Base-by-base conservation (phyloP, 2,329 filamentous ascomycete genomes). In the Alternaria longipes region DNA sequence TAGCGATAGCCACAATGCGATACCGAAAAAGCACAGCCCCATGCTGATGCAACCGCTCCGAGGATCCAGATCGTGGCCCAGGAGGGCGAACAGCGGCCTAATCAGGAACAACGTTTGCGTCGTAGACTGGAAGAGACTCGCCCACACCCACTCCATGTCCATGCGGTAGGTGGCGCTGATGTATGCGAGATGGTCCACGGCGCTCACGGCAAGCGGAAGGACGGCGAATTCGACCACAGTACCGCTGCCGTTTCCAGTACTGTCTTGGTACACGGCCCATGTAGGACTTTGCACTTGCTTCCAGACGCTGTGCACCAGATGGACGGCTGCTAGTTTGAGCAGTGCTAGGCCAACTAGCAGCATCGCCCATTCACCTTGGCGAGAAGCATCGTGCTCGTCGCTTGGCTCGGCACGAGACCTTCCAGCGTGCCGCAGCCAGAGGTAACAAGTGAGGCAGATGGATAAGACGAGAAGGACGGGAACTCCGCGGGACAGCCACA, bases 151-250 rank as follows among this genome's bases (percentile, higher is more conserved):
- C 8, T 52, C 26, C 6, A 52, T 52, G 34, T 52, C 49, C 7
- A 20, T 32, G 7, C 16, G 49, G 34, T 52, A 52, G 49, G 49
- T 32, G 24, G 20, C 7, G 22, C 49, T 52, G 22, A 52, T 26
- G 32, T 52, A 32, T 16, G 49, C 49, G 18, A 28, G 34, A 11
- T 52, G 49, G 34, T 52, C 49, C 16, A 52, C 49, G 18, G 49
- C 22, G 18, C 18, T 41, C 7, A 30, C 34, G 5, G 18, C 49
- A 34, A 52, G 49, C 34, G 49, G 49, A 26, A 52, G 34, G 12
- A 52, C 18, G 14, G 36, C 49, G n/a, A 52, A 52, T 7, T 52
- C n/a, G 30, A 41, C 22, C 5, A 52, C 11, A 18, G 49, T n/a
- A 8, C 22, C 34, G 22, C 49, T 51, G 4, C 30, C 34, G 5